These are phyloP conservation scores for Trichothecium sympodiale DNA, from an alignment of 2,329 filamentous ascomycete genomes.

Conservation along the genomic window DNA sequence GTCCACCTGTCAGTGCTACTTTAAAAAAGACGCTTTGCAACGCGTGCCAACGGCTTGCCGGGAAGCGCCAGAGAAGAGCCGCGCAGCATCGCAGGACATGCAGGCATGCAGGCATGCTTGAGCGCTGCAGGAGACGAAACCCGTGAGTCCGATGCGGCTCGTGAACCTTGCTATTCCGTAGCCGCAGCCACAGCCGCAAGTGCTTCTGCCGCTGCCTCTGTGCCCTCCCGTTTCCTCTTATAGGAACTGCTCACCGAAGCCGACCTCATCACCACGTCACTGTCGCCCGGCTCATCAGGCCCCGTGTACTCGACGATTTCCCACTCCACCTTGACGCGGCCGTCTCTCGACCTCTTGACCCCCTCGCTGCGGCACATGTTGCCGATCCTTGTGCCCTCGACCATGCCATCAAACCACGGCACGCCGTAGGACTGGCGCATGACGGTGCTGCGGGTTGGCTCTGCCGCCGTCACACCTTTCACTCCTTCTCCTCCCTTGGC, in stretches of 20 bases:
- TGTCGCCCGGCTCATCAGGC: constrained; percentile 18
- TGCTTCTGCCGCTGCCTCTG: background rate
- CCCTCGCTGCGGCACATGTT: constrained; percentile 53
- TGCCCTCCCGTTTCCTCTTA: constrained; percentile 40
- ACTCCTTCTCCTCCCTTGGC: background rate
- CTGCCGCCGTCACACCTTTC: constrained; percentile 5
- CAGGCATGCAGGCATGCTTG: no score
- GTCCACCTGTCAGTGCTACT: no score
- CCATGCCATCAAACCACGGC: constrained; percentile 77
- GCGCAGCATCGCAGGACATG: no score
- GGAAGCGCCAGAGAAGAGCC: no score
- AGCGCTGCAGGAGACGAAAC: no score
- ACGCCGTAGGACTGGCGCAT: constrained; percentile 54
- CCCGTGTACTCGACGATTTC: constrained; percentile 64
- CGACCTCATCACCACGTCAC: constrained; percentile 23
- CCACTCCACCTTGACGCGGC: constrained; percentile 63
- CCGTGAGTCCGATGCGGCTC: no score
- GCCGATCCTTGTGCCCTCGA: constrained; percentile 64
- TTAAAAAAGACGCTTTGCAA: no score
- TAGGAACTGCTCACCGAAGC: constrained; percentile 17
- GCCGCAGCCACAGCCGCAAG: background rate
- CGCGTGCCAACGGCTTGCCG: no score
- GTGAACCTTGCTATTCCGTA: no score
- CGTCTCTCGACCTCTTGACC: constrained; percentile 44
- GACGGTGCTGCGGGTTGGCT: constrained; percentile 17